These are phyloP conservation scores for Vitis hybrid DNA, from an alignment of 177 flowering plant species.

Conservation along the genomic window DNA sequence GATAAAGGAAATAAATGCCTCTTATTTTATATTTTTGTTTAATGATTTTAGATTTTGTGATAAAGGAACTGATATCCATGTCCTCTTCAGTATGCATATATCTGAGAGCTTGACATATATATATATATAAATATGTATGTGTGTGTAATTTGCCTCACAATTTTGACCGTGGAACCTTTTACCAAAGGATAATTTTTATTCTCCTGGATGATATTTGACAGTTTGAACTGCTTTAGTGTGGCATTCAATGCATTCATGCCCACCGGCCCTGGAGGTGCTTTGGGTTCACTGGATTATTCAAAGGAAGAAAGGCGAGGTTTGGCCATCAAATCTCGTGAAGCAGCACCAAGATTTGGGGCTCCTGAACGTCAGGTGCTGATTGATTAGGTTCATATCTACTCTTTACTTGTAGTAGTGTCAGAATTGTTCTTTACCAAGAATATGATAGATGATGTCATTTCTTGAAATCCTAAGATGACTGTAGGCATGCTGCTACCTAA, in stretches of 20 bases:
- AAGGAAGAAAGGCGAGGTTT: slow-evolving; percentile 87
- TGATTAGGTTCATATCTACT: slow-evolving; percentile 62
- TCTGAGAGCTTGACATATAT: no score
- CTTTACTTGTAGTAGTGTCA: neutral
- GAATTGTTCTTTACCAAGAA: no score
- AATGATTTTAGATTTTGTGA: neutral
- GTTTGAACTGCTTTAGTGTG: slow-evolving; percentile 86
- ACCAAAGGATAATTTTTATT: no score
- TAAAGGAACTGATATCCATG: no score
- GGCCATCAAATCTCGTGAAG: slow-evolving; percentile 88
- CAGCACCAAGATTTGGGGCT: slow-evolving; percentile 75
- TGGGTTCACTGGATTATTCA: slow-evolving; percentile 84
- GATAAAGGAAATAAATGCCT: no score
- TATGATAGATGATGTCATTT: neutral
- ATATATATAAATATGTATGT: no score
- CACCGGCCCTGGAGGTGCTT: slow-evolving; percentile 86
- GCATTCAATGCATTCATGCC: slow-evolving; percentile 99
- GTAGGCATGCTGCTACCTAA: no score
- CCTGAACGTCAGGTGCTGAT: slow-evolving; percentile 85
- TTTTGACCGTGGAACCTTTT: no score
- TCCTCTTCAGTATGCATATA: no score
- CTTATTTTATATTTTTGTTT: neutral
- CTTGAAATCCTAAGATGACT: slow-evolving; percentile 21
- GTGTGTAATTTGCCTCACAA: no score
- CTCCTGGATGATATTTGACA: slow-evolving; percentile 27